These are phyloP conservation scores for Nigrospora osmanthi DNA, from an alignment of 2,329 filamentous ascomycete genomes.

Conservation along the genomic window DNA sequence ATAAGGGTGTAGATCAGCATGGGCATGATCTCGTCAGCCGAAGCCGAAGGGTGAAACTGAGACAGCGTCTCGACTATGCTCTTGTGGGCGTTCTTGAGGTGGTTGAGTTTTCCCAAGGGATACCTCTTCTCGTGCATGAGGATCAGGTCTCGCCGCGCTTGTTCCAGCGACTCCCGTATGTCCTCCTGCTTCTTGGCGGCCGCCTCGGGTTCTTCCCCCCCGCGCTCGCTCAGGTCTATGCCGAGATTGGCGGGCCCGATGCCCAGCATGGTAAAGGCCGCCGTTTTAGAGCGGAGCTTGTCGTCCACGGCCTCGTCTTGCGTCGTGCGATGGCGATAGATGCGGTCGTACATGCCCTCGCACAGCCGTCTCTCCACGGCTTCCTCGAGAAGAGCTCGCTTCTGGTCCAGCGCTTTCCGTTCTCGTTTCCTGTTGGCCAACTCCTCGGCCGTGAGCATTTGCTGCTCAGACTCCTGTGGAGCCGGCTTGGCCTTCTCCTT, in stretches of 20 bases:
- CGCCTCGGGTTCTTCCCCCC: conserved; percentile 46
- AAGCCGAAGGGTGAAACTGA: conserved; percentile 68
- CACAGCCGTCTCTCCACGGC: conserved; percentile 82
- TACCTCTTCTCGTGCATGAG: conserved; percentile 83
- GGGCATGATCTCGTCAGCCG: conserved; percentile 93
- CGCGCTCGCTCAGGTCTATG: conserved; percentile 57
- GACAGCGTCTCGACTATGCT: conserved; percentile 82
- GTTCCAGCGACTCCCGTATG: conserved; percentile 64
- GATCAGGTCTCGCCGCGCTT: conserved; percentile 63
- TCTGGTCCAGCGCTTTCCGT: conserved; percentile 69
- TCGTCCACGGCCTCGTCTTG: conserved; percentile 94
- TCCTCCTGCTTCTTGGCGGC: conserved; percentile 55
- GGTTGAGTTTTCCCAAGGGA: conserved; percentile 83
- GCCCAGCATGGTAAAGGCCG: conserved; percentile 81
- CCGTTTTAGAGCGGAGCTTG: conserved; percentile 88
- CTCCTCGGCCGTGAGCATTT: conserved; percentile 87
- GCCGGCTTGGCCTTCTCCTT: conserved; percentile 40
- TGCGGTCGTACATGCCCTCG: conserved; percentile 76
- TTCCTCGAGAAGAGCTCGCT: conserved; percentile 73
- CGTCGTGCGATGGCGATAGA: conserved; percentile 86
- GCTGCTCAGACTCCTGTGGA: conserved; percentile 49
- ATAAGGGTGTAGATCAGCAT: conserved; percentile 96
- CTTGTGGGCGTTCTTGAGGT: conserved; percentile 83
- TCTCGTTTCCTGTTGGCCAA: conserved; percentile 73
- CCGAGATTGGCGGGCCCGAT: conserved; percentile 83